A percentile compares a stretch with the other conserved stretches of the same genome.
Conservation (phyloP, 2,329 filamentous ascomycete genomes). For the Colletotrichum cereale region DNA sequence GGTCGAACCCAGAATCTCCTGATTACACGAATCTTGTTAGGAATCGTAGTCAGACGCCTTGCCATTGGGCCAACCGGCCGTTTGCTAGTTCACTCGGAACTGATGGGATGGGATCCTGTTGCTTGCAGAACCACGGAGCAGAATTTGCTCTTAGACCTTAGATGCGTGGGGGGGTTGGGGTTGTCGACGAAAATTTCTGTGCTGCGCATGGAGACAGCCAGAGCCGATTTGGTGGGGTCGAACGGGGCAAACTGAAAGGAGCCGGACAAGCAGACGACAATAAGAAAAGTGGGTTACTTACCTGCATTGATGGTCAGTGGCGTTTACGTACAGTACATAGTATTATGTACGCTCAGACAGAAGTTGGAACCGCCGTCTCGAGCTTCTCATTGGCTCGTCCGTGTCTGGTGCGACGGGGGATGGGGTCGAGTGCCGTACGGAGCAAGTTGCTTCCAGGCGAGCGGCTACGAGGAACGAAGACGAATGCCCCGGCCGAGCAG, state of each 20-base stretch:
- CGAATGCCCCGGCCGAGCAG: neutral
- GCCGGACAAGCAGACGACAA: neutral
- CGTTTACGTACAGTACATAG: conserved; percentile 10
- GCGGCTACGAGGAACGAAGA: neutral
- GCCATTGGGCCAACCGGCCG: conserved; percentile 50
- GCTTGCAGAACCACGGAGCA: fast-evolving
- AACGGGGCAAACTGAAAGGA: neutral
- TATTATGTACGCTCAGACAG: neutral
- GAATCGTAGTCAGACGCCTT: conserved; percentile 56
- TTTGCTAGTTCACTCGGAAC: neutral
- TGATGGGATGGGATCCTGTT: neutral
- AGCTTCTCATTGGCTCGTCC: conserved; percentile 3
- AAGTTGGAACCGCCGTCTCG: neutral
- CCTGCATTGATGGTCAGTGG: neutral
- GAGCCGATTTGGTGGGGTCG: conserved; percentile 22
- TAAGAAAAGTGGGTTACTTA: neutral
- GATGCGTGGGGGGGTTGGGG: neutral
- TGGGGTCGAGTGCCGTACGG: neutral
- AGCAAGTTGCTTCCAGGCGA: neutral
- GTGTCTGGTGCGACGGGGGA: conserved; percentile 3
- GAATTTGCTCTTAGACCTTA: neutral
- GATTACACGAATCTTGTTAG: conserved; percentile 14
- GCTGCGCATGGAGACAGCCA: neutral
- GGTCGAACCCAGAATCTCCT: conserved; percentile 42
- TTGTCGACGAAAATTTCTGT: conserved; percentile 20